Evolutionary conservation across 2,329 filamentous ascomycete species (phyloP), one percentile per base, ranked within the genome.

Genomic region (Alternaria alternata): DNA sequence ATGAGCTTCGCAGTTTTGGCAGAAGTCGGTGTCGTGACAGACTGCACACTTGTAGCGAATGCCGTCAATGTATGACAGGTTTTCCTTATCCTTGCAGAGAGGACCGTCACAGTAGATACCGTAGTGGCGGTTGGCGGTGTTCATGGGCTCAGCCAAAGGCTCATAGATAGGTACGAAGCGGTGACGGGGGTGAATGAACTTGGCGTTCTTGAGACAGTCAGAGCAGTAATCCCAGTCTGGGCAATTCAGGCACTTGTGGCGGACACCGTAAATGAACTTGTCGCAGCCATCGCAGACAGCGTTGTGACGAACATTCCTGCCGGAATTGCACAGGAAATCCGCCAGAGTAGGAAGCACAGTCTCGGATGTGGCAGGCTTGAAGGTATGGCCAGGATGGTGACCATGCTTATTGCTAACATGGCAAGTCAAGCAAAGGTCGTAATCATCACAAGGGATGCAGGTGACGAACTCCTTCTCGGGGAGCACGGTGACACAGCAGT

Each of bases 141-240:
- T 73, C 63, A 81, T 80, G 60, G 78, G 81, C 73, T 76, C 83
- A 73, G 72, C 81, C 39, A 92, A 83, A 20, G 90, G 87, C 70
- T 93, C 91, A 73, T 95, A 97, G 67, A 99, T 86, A 42, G 93
- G 88, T 12, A 92, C 92, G 75, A 99, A 98, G 67, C 94, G 91
- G 79, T 99, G 95, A 57, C 86, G 85, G 18, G 92, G 88, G 77
- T 99, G 96, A 51, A 86, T 88, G 70, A 88, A 85, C 61, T 81
- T 79, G 44, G 92, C 90, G 67, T 85, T 87, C 70, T 84, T 81
- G 59, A 92, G 79, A 80, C 96, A 99, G 8, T 87, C 83, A 24
- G 86, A 85, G 83, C 95, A 99, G 81, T 92, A 98, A 75, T 99
- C 95, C 91, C 93, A 99, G 79, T 99, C 95, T 43, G 96, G 95